Conservation (phyloP, 2,329 filamentous ascomycete genomes). For the Pseudogymnoascus sp. region DNA sequence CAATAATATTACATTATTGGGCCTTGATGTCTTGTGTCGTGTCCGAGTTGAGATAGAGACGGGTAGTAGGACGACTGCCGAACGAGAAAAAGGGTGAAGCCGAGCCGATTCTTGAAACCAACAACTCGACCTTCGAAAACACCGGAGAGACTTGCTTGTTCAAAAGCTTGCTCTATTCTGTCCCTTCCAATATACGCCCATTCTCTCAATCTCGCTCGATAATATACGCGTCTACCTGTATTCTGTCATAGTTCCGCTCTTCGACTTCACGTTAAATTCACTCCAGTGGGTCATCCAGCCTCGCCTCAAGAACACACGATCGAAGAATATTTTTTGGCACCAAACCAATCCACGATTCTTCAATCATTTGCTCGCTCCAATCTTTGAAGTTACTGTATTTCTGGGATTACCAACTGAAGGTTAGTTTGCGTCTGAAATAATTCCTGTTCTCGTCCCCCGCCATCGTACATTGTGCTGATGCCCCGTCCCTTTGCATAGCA, state of each 20-base stretch:
- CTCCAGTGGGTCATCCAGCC: constrained; percentile 11
- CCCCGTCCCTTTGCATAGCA: constrained; percentile 25
- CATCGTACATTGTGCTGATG: constrained; percentile 9
- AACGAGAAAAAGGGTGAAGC: constrained; percentile 3
- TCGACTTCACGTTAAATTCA: constrained; percentile 10
- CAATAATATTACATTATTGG: not conserved
- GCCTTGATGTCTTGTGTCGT: constrained; percentile 12
- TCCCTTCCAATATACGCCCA: constrained; percentile 8
- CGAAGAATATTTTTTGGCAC: constrained; percentile 3
- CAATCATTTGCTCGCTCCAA: constrained; percentile 6
- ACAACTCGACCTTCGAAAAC: not conserved
- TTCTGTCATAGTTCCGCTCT: constrained; percentile 9
- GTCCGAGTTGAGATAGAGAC: constrained; percentile 11
- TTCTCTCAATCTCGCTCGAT: constrained; percentile 4
- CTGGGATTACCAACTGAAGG: not conserved
- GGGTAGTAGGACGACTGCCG: constrained; percentile 5
- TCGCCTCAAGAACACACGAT: constrained; percentile 10
- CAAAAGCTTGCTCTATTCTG: not conserved
- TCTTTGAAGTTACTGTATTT: constrained; percentile 8
- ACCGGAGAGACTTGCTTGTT: not conserved
- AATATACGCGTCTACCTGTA: not conserved
- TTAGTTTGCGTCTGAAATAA: not conserved
- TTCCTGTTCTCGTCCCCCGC: not conserved
- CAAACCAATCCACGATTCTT: not conserved
- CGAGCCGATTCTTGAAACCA: not conserved